Evolutionary conservation across 2,329 filamentous ascomycete species (phyloP), one percentile per base, ranked within the genome.

Genomic region (Nannizzia gypsea): DNA sequence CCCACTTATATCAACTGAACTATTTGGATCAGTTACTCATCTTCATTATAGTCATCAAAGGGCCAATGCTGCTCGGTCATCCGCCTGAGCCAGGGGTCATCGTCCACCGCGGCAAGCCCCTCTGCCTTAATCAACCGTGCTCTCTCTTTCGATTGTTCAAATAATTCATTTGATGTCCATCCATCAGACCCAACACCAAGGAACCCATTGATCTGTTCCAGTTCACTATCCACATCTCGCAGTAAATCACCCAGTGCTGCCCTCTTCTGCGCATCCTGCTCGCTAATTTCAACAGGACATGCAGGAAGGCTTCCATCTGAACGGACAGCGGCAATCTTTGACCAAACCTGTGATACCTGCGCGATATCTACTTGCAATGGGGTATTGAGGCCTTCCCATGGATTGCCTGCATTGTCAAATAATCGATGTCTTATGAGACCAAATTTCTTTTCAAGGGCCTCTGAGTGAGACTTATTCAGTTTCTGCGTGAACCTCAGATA

Each of bases 121-220:
- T 31, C 28, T 8, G 8, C 28, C 28, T 31, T 31, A 8, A 31
- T 31, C 28, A 8, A 31, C 8, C 26, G 6, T 40, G 31, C 15
- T 56, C 46, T 36, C 20, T 15, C 44, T 8, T 31, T 26, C 17
- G 56, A 28, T 17, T 59, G 6, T 17, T 58, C 46, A 59, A 26
- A 61, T n/a, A 48, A 6, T 20, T 61, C 60, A 42, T 61, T 58
- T 28, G 59, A 40, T 17, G 55, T 58, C 59, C 59, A 61, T 54
- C 59, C 55, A 20, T 61, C 59, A 28, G n/a, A 5, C 9, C 24
- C 20, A 40, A 61, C 26, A 13, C 59, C 59, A 40, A 61, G 22
- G 22, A 36, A 20, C 3, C 22, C 42, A 36, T 34, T 8, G 44
- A 59, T 54, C 26, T n/a, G 57, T 52, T 52, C 22, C 42, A 54